Evolutionary conservation across 2,329 filamentous ascomycete genomes (phyloP), one percentile per base, ranked within the genome.

Genomic region (Emmonsia crescens): DNA sequence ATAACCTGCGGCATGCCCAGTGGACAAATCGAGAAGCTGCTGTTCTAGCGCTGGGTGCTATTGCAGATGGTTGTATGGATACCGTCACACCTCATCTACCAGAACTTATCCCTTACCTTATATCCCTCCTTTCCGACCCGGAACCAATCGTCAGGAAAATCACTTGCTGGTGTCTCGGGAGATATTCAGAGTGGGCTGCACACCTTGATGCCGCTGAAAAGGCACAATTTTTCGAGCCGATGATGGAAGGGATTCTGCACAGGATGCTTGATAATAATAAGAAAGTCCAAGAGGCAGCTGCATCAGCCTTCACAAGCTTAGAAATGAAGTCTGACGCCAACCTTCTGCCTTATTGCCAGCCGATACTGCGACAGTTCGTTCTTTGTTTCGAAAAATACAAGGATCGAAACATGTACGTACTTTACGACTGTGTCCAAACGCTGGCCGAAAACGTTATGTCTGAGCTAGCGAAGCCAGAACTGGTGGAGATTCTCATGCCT

Each of bases 261-360:
- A 89, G 92, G 71, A 99, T 99, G 94, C 81, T 99, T 55, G 94
- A 99, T 76, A 87, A 85, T 73, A 97, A 97, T 81, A 99, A 99
- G 80, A 91, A 93, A 73, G 94, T 99, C 0, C 94, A 99, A 73
- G 93, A 97, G 75, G 93, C 94, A 19, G 94, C 89, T 31, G 93
- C 93, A 1, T 97, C 93, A 3, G 93, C 93, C 9, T 97, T 99
- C 76, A 93, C 94, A 3, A 95, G 93, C 70, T 82, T 99, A 9
- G 94, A 97, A 74, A 94, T 97, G 73, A 95, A 95, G 74, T 89
- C 94, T 0, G 90, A 90, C 62, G 85, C 85, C 65, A 83, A 87
- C 64, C 78, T 99, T 49, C 85, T 87, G 65, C 90, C 90, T 0
- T 99, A 96, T 76, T 92, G 90, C 69, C 83, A 87, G 33, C 89